phyloP scores from a whole-genome alignment of 371 early-diverging fungal genomes.

The Furculomyces boomerangus region DNA sequence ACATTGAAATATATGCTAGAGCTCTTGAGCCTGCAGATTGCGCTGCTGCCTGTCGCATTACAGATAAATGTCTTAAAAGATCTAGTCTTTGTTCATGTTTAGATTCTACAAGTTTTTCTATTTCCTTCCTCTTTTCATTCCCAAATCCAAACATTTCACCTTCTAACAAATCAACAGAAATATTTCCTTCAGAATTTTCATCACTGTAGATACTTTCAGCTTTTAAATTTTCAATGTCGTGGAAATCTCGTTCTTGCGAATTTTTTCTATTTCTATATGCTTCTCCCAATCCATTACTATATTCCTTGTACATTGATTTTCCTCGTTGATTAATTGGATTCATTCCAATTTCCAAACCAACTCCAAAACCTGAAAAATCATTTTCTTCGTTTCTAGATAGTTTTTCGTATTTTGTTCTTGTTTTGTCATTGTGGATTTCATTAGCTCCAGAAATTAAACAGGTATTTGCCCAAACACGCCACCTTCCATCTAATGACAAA shows the following conservation, averaged over 20 bases:
- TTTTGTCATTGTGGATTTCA: background rate
- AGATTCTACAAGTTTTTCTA: background rate
- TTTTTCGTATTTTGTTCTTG: background rate
- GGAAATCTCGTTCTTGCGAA: background rate
- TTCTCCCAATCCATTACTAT: background rate
- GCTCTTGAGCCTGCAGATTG: background rate
- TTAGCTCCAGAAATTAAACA: background rate
- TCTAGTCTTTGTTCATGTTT: background rate
- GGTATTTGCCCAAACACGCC: background rate
- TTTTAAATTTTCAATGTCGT: background rate
- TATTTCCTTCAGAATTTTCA: background rate
- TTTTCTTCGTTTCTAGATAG: background rate
- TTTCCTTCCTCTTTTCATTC: no score
- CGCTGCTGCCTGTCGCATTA: background rate
- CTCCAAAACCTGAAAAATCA: background rate
- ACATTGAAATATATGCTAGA: background rate
- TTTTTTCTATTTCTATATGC: background rate
- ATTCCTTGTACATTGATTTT: background rate
- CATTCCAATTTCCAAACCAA: background rate
- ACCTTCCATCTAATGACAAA: background rate
- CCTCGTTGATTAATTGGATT: background rate
- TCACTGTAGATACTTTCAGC: background rate
- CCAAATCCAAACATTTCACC: no score
- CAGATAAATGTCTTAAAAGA: background rate
- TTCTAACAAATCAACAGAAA: background rate